Conservation (phyloP, 2,329 filamentous ascomycete species). For the Penicillium sp. region DNA sequence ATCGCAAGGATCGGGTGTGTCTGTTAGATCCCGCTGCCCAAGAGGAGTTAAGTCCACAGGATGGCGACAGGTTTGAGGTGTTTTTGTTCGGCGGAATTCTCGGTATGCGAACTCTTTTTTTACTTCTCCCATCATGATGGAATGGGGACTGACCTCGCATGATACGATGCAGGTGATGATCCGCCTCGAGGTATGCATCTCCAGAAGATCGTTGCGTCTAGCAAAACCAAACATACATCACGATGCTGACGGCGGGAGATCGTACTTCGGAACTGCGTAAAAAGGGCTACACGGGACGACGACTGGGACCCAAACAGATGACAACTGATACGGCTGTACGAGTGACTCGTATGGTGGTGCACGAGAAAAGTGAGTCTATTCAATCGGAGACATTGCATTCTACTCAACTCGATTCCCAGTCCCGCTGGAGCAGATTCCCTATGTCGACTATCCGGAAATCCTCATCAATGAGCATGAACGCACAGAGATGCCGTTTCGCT, state of each 20-base stretch:
- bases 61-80: conserved; percentile 75
- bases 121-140: neutral
- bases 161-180: conserved; percentile 64
- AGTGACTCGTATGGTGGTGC: conserved; percentile 82
- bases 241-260: conserved; percentile 50
- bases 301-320: conserved; percentile 92
- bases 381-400: too few relatives aligned
- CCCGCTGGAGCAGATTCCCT: conserved; percentile 69
- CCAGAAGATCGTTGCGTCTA: too few relatives aligned
- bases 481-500: conserved; percentile 96
- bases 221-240: too few relatives aligned
- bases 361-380: conserved; percentile 65
- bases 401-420: conserved; percentile 46
- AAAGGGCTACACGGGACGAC: conserved; percentile 82
- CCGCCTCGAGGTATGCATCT: conserved; percentile 70
- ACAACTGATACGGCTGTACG: conserved; percentile 95
- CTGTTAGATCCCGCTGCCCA: conserved; percentile 80
- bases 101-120: conserved; percentile 51
- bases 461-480: conserved; percentile 86
- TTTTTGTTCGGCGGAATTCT: conserved; percentile 96
- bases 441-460: conserved; percentile 83
- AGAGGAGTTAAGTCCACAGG: conserved; percentile 74
- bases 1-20: conserved; percentile 71
- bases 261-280: conserved; percentile 91
- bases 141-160: conserved; percentile 1